phyloP scores from a whole-genome alignment of 352 stramenopile species.

The Phytophthora rubi region DNA sequence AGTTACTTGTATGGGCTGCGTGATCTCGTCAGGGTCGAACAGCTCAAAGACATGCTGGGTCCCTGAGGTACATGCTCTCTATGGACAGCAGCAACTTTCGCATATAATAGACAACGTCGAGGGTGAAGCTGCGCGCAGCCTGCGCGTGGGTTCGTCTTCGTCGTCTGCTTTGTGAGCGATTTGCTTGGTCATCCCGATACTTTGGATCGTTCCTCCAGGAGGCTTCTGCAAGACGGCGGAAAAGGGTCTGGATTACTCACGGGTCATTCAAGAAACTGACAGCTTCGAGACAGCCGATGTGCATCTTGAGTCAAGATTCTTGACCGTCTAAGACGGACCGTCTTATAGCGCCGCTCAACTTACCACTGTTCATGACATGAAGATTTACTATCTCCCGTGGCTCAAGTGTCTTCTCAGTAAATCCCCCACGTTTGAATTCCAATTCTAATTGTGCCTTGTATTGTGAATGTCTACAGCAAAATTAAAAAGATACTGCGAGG shows the following conservation, averaged over 20 bases:
- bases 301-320: not conserved
- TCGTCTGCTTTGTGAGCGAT: not conserved
- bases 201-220: not conserved
- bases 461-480: conserved; percentile 37
- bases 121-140: not conserved
- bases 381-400: no score
- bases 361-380: no score
- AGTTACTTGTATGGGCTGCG: no score
- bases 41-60: conserved; percentile 8
- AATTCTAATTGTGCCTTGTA: conserved; percentile 2
- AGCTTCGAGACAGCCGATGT: no score
- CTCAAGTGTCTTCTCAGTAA: no score
- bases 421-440: not conserved
- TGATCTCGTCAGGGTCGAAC: not conserved
- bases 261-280: not conserved
- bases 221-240: not conserved
- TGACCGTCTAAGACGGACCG: not conserved
- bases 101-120: conserved; percentile 3
- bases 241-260: conserved; percentile 1
- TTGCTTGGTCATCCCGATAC: conserved; percentile 1
- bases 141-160: not conserved
- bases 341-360: no score
- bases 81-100: not conserved
- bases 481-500: conserved; percentile 32
- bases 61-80: not conserved